Evolutionary conservation across 106 monocot genomes (phyloP), one percentile per base, ranked within the genome.

Genomic region (Platanthera guangdongensis): DNA sequence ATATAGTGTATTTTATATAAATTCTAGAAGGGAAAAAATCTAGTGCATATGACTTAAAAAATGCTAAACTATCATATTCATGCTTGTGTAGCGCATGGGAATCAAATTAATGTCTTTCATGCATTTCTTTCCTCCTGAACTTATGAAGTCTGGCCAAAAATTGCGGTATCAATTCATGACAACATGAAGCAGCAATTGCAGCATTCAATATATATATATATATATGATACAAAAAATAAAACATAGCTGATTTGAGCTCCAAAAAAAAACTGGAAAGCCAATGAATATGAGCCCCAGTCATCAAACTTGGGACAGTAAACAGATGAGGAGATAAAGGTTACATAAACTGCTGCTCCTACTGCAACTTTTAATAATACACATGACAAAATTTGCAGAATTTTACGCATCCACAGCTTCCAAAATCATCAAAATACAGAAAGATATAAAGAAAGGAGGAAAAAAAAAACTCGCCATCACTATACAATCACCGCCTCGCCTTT

Each of bases 291-390:
- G 8, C 8, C 5, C 7, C 59, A 21, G 9, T 21, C 59, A 65
- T 65, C 65, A 65, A 65, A 9, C 11, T 39, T 30, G 65, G 12
- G 32, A 32, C 32, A 8, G 32, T 30, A 30, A 65, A 19, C 65
- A 9, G 32, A 2, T 30, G 11, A 32, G 8, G 65, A 12, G 5
- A 39, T 53, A 4, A 47, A 69, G 46, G 69, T 46, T 47, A 69
- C 47, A 47, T 15, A 3, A 39, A 46, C 46, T 15, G 47, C 47
- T 16, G 47, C 12, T 47, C 69, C 65, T 21, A 57, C 57, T 65
- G 65, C 69, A 69, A 70, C 45, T 48, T 48, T 39, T 2, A 70
- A 47, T 46, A 48, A 16, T 47, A 70, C 70, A 70, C 70, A 47
- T 70, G 3, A 15, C 70, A 70, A 47, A 47, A 47, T 18, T 70